Evolutionary conservation across 768 basidiomycete species (phyloP), one percentile per base, ranked within the genome.

Genomic region (Russula vinacea): DNA sequence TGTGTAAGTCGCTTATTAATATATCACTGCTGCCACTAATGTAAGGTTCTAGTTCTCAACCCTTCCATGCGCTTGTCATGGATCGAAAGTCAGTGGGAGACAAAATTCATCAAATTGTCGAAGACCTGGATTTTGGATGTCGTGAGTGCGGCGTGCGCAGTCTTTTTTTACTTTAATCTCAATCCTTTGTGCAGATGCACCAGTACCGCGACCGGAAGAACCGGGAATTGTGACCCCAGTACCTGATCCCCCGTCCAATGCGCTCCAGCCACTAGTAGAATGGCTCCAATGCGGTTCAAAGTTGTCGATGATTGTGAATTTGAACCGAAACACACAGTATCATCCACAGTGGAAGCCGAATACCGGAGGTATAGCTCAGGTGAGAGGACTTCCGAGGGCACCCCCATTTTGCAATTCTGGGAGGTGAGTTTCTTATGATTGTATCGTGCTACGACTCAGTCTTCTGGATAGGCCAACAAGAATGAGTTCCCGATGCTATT

Each of bases 1-100:
- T 58, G 57, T 49, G 57, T 58, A 35, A 58, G 57, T 47, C 16
- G 14, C n/a, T n/a, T n/a, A n/a, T 22, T 14, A 11, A 26, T 26
- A n/a, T 19, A 17, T 3, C 6, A 16, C 39, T 16, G 39, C 5
- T 4, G 3, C 5, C 1, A 16, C 16, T 16, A 6, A 16, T 29
- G 29, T 29, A 29, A 2, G 5, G 2, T 29, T 29, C 1, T 10
- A 58, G 57, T 58, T n/a, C 45, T 58, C 53, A 54, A 54, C 24
- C 53, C 53, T 39, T 1, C n/a, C 14, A 24, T 39, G n/a, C 35
- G 13, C 35, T 8, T 58, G 14, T n/a, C 5, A 2, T 58, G 33
- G 32, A 58, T 58, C 32, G 11, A 22, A 35, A 0, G 0, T 3
- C 13, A 47, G 9, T 58, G 44, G 56, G n/a, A 35, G 16, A 1